Percentiles rank a stretch among this genome's conserved stretches.
Evolutionary conservation across 2,329 filamentous ascomycete species (phyloP).

Genomic region (Passalora sequoiae): DNA sequence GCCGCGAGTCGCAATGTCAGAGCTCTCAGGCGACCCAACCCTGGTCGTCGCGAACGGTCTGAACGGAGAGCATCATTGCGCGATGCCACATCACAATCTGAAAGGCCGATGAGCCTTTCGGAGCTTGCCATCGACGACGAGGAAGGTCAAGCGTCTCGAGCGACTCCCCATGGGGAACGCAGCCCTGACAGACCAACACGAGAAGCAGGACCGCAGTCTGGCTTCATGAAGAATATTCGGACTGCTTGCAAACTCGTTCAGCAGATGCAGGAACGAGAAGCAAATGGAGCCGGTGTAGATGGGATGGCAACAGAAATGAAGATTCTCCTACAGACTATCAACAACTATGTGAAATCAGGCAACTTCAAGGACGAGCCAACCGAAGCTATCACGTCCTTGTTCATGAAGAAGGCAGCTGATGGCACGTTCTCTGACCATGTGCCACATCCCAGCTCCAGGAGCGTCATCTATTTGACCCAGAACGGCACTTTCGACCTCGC

Average conservation of each 20-base stretch:
- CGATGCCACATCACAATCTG: no score
- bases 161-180: no score
- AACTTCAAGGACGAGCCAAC: conserved; percentile 15
- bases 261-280: conserved; percentile 18
- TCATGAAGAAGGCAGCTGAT: conserved; percentile 15
- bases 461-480: conserved; percentile 14
- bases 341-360: conserved; percentile 14
- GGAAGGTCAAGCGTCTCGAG: no score
- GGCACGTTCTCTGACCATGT: conserved; percentile 16
- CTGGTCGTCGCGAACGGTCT: no score
- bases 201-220: no score
- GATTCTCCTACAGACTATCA: conserved; percentile 12
- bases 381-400: conserved; percentile 16
- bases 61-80: no score
- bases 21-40: no score
- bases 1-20: no score
- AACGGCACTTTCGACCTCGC: conserved; percentile 13
- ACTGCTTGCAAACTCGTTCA: conserved; percentile 17
- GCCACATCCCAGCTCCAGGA: conserved; percentile 9
- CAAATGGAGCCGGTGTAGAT: conserved; percentile 13
- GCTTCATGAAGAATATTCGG: conserved; percentile 10
- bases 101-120: no score
- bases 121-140: no score
- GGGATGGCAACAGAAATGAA: conserved; percentile 14
- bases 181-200: no score